These are phyloP conservation scores for Heliamphora pulchella DNA, from an alignment of 179 eudicot species.

Conservation along the genomic window DNA sequence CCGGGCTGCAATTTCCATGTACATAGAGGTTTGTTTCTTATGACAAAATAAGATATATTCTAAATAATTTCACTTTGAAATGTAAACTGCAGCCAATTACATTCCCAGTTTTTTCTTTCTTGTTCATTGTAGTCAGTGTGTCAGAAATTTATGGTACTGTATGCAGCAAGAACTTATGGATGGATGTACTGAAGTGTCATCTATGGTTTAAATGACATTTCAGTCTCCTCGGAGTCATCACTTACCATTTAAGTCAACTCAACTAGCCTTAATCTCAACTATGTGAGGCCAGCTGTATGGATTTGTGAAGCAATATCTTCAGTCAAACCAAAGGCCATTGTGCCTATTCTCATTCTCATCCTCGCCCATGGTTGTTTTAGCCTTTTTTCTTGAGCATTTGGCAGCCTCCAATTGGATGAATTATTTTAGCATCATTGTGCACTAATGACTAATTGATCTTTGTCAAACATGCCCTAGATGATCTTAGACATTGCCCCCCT, in stretches of 20 bases:
- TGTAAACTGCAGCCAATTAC: background rate
- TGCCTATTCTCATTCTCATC: background rate
- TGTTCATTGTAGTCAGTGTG: conserved; percentile 2
- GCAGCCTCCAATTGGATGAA: background rate
- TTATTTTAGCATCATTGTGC: background rate
- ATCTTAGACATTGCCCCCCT: background rate
- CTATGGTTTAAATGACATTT: background rate
- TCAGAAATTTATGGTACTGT: background rate
- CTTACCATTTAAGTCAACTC: background rate
- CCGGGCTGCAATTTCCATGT: conserved; percentile 52
- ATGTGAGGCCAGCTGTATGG: background rate
- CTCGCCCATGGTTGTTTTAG: background rate
- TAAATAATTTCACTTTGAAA: background rate
- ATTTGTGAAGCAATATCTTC: background rate
- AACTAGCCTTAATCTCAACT: conserved; percentile 10
- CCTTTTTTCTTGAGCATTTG: background rate
- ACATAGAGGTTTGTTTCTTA: conserved; percentile 53
- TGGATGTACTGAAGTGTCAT: background rate
- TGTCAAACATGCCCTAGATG: background rate
- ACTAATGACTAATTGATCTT: background rate
- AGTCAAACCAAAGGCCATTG: background rate
- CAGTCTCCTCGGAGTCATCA: background rate
- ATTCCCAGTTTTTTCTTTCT: background rate
- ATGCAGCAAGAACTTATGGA: background rate
- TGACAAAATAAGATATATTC: background rate